phyloP scores from a whole-genome alignment of 768 basidiomycete genomes.

The Tricholoma hemisulphureum region DNA sequence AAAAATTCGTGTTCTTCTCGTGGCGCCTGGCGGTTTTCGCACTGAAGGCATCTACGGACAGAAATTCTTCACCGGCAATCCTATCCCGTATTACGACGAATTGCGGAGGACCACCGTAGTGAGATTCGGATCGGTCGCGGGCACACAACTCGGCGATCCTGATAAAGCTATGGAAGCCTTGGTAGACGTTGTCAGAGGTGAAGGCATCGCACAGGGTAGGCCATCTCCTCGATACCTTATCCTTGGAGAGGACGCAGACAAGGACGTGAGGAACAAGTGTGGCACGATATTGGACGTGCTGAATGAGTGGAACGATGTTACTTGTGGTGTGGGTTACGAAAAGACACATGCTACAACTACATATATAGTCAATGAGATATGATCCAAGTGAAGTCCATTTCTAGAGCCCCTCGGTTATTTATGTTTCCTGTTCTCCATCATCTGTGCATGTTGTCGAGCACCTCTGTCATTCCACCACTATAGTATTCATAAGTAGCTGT shows the following conservation, averaged over 20 bases:
- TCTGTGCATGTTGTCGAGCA: not conserved
- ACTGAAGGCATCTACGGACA: constrained; percentile 54
- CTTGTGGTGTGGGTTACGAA: constrained; percentile 43
- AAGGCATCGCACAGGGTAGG: constrained; percentile 47
- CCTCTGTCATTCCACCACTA: not conserved
- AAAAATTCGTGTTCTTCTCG: constrained; percentile 54
- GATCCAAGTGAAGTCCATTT: too few relatives aligned
- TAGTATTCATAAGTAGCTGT: not conserved
- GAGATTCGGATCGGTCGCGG: constrained; percentile 36
- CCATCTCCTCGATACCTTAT: constrained; percentile 48
- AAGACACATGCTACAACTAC: not conserved
- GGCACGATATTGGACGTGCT: constrained; percentile 42
- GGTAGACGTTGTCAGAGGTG: constrained; percentile 48
- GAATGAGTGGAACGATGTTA: constrained; percentile 55
- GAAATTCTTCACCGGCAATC: constrained; percentile 35
- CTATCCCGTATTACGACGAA: constrained; percentile 50
- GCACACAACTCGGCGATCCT: constrained; percentile 56
- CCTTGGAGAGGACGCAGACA: constrained; percentile 53
- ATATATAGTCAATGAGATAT: too few relatives aligned
- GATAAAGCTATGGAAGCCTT: constrained; percentile 53
- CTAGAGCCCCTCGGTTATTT: not conserved
- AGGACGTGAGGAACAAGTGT: constrained; percentile 49
- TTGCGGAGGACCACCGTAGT: constrained; percentile 33
- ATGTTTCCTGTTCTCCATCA: not conserved
- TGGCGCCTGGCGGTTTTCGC: constrained; percentile 60